phyloP scores from a whole-genome alignment of 176 grass and related monocot species.

The Hyparrhenia diplandra region DNA sequence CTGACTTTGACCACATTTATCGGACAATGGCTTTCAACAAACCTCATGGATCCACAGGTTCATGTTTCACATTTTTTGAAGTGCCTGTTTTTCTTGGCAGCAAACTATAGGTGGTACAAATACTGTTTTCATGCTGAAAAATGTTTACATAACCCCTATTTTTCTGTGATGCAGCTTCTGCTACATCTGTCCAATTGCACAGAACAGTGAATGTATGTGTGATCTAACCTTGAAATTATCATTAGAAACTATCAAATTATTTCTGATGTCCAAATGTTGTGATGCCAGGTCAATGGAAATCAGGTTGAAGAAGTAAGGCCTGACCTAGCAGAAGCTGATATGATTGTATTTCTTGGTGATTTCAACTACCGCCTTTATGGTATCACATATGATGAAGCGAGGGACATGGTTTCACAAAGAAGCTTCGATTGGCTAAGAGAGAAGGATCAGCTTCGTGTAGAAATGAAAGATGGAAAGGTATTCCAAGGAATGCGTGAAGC shows the following conservation, averaged over 20 bases:
- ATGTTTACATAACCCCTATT: slow-evolving; percentile 34
- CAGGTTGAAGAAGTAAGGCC: slow-evolving; percentile 76
- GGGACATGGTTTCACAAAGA: slow-evolving; percentile 98
- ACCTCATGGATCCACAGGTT: slow-evolving; percentile 91
- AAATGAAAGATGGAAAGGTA: slow-evolving; percentile 92
- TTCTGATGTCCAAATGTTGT: slow-evolving; percentile 39
- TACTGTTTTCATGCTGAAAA: neutral
- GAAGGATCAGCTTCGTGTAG: slow-evolving; percentile 85
- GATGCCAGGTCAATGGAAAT: slow-evolving; percentile 66
- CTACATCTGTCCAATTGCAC: slow-evolving; percentile 95
- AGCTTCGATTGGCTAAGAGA: slow-evolving; percentile 99
- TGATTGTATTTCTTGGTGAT: slow-evolving; percentile 96
- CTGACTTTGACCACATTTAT: slow-evolving; percentile 93
- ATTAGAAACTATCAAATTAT: slow-evolving; percentile 6
- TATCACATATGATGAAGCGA: slow-evolving; percentile 95
- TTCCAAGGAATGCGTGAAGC: slow-evolving; percentile 99
- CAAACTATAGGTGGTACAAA: slow-evolving; percentile 6
- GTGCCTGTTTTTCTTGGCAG: neutral
- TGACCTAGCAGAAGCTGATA: slow-evolving; percentile 84
- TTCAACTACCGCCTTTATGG: slow-evolving; percentile 93
- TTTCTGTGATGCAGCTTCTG: slow-evolving; percentile 59
- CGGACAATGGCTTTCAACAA: slow-evolving; percentile 88
- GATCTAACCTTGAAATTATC: slow-evolving; percentile 25
- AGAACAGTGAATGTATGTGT: slow-evolving; percentile 83
- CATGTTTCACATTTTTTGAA: slow-evolving; percentile 11